Evolutionary conservation across 495 filamentous ascomycete genomes (phyloP), one percentile per base, ranked within the genome.

Genomic region (Poronia punctata): DNA sequence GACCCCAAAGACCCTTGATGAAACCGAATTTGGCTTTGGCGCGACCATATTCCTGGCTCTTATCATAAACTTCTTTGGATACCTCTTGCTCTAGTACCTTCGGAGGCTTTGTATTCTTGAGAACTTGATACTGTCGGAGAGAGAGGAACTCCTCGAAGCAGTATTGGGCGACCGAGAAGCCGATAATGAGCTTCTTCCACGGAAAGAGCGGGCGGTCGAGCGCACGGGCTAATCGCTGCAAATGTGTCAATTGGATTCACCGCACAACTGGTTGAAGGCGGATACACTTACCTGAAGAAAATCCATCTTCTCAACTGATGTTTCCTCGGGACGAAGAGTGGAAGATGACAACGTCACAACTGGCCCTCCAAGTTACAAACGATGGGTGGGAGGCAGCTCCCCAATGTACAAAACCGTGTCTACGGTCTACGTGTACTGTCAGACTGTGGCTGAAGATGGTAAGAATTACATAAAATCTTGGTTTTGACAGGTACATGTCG

Each of bases 131-230:
- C 57, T 98, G 92, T 17, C 93, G 86, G 30, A 83, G 64, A 12
- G 84, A 84, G 3, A 98, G 75, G 57, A 86, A 83, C 36, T 80
- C 78, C 55, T 97, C 92, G 49, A 98, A 82, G 32, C 84, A 56
- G 58, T 83, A 96, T 58, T 98, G 88, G 31, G 78, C 84, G 45
- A 95, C 47, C 8, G 88, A 89, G 67, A 98, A 97, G 39, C 87
- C 85, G 40, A 96, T 78, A 52, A 98, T 86, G 43, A 98, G 78
- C 56, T 76, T 80, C 80, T 97, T 98, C 92, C 92, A 98, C 38
- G 93, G 90, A 68, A 97, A 92, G 49, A 82, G 68, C 38, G 92
- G 90, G 51, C 85, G 79, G 71, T 98, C 93, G 33, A 97, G 80
- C 57, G 81, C 76, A 62, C 78, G 75, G 51, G 87, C 85, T 43